Evolutionary conservation across 345 rosid genomes (phyloP).

Genomic region (Citrus mangshanensis): DNA sequence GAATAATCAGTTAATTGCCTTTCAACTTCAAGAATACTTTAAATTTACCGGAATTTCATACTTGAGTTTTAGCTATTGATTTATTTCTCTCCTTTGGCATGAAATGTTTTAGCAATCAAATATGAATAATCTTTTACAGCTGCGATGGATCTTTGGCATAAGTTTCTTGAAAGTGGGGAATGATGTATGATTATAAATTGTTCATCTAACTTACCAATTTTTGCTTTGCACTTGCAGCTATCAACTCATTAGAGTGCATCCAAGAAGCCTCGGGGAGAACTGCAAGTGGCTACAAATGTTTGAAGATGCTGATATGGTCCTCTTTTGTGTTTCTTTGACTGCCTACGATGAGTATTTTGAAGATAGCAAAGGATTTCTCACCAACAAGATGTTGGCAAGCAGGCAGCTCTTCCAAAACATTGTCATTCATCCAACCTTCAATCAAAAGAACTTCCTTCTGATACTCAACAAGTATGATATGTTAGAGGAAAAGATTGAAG

Average conservation of each 20-base stretch:
- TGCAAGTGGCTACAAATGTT: constrained; percentile 85
- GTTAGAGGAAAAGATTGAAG: constrained; percentile 66
- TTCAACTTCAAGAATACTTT: not conserved
- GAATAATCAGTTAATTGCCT: not conserved
- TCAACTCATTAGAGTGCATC: constrained; percentile 78
- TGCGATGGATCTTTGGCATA: not conserved
- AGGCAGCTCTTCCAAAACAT: constrained; percentile 57
- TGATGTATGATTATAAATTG: not conserved
- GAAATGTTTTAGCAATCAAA: not conserved
- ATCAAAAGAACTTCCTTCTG: constrained; percentile 72
- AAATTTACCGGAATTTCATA: not conserved
- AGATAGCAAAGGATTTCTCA: constrained; percentile 46
- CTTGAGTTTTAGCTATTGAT: not conserved
- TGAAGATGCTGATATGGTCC: constrained; percentile 64
- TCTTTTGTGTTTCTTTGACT: constrained; percentile 69
- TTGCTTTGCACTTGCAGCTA: constrained; percentile 44
- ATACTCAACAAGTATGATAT: constrained; percentile 80
- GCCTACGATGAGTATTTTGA: constrained; percentile 52
- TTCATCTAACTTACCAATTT: not conserved
- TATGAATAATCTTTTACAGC: not conserved
- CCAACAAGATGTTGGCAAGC: constrained; percentile 84
- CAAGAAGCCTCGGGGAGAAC: constrained; percentile 66
- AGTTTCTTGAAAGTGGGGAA: not conserved
- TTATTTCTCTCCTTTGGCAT: not conserved
- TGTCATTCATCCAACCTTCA: constrained; percentile 53